These are phyloP conservation scores for Amaranthus palmeri DNA, from an alignment of 148 eudicot species.

Conservation along the genomic window DNA sequence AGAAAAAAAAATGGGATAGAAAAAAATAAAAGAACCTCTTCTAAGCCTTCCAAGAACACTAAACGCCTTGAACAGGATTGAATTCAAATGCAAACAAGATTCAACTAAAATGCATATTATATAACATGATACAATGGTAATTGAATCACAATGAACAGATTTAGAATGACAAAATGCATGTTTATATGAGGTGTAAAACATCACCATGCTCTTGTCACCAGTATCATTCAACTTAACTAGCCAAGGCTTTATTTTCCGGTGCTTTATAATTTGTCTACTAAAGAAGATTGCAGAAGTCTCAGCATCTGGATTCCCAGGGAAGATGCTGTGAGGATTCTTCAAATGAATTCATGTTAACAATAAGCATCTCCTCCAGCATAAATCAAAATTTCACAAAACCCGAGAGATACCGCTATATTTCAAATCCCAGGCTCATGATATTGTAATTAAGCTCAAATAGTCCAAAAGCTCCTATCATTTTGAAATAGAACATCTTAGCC, in stretches of 20 bases:
- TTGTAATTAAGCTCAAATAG: neutral
- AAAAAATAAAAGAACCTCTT: neutral
- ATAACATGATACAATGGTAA: neutral
- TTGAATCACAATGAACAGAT: neutral
- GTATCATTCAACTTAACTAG: neutral
- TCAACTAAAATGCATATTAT: no score
- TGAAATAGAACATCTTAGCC: neutral
- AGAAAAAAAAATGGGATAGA: neutral
- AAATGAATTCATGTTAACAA: neutral
- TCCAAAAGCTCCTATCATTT: neutral
- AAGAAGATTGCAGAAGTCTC: neutral
- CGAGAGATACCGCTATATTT: no score
- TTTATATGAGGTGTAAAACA: neutral
- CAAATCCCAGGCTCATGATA: no score
- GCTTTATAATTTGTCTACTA: neutral
- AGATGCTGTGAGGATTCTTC: neutral
- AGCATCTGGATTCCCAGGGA: neutral
- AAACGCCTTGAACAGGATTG: neutral
- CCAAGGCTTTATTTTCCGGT: neutral
- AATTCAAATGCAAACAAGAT: neutral
- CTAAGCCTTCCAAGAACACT: neutral
- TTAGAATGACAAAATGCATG: neutral
- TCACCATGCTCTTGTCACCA: neutral
- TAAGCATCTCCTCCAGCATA: no score
- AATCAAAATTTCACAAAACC: no score